A percentile compares a stretch with the other conserved stretches of the same genome.
Conservation (phyloP, 2,329 filamentous ascomycete genomes). For the Pyrenochaeta sp. region DNA sequence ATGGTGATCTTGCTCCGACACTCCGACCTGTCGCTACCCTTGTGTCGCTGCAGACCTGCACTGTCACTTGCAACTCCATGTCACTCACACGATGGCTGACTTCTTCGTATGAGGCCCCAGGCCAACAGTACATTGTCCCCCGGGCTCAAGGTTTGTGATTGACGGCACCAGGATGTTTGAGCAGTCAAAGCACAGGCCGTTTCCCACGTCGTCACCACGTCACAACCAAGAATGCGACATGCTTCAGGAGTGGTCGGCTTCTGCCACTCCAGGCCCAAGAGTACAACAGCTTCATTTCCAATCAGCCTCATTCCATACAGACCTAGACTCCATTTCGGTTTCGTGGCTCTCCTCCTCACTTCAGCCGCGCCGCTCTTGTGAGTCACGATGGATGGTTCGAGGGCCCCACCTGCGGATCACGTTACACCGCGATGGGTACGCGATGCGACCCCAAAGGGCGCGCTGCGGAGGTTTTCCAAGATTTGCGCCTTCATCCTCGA, state of each 20-base stretch:
- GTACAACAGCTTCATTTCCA: background rate
- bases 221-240: background rate
- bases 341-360: background rate
- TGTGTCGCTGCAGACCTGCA: too few species aligned
- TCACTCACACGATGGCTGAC: background rate
- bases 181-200: background rate
- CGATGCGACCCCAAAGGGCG: slow-evolving; percentile 8
- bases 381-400: slow-evolving; percentile 11
- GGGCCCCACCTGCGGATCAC: slow-evolving; percentile 7
- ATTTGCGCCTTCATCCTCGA: background rate
- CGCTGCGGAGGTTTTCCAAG: background rate
- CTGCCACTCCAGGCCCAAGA: background rate
- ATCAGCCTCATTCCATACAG: background rate
- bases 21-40: background rate
- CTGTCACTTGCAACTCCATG: background rate
- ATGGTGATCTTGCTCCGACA: background rate
- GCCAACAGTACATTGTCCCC: background rate
- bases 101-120: background rate
- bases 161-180: background rate
- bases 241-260: background rate
- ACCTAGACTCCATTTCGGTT: background rate
- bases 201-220: background rate
- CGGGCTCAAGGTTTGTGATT: background rate
- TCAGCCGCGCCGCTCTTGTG: slow-evolving; percentile 7
- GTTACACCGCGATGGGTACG: slow-evolving; percentile 23